Evolutionary conservation across 2,329 filamentous ascomycete genomes (phyloP).

Genomic region (Magnaporthiopsis rhizophila): DNA sequence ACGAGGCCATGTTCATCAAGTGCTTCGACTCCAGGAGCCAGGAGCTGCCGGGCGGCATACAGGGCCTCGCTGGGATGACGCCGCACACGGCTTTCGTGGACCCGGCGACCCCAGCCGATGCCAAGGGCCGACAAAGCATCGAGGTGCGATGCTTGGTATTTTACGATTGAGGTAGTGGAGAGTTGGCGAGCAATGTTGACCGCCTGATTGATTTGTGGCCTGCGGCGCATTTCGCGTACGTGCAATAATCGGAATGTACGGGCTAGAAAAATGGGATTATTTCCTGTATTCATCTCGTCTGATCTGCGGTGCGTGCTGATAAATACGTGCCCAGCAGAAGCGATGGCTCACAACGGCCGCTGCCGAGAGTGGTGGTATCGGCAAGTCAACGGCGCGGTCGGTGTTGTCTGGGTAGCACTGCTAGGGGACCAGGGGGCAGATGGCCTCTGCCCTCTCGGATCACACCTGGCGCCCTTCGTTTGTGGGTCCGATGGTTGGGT

Average conservation of each 20-base stretch:
- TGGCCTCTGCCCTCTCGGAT: not conserved
- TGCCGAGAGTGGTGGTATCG: too few relatives aligned
- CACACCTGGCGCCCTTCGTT: not conserved
- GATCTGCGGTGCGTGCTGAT: not conserved
- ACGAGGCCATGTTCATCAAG: conserved; percentile 41
- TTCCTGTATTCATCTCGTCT: not conserved
- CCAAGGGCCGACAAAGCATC: conserved; percentile 47
- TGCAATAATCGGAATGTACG: not conserved
- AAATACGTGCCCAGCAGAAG: not conserved
- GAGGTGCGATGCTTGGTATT: conserved; percentile 57
- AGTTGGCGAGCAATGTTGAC: not conserved
- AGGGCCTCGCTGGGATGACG: conserved; percentile 37
- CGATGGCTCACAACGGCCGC: too few relatives aligned
- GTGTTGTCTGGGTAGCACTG: not conserved
- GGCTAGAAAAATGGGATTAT: not conserved
- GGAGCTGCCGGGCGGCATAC: conserved; percentile 23
- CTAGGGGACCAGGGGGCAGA: not conserved
- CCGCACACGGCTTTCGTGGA: conserved; percentile 50
- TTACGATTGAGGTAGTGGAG: conserved; percentile 33
- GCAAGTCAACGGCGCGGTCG: not conserved
- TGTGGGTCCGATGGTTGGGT: not conserved
- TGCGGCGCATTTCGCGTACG: not conserved
- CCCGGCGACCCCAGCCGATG: conserved; percentile 40
- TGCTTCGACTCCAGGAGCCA: conserved; percentile 43
- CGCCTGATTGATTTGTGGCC: not conserved